Conservation (phyloP, 176 grass and related monocot genomes). For the Musa acuminata region DNA sequence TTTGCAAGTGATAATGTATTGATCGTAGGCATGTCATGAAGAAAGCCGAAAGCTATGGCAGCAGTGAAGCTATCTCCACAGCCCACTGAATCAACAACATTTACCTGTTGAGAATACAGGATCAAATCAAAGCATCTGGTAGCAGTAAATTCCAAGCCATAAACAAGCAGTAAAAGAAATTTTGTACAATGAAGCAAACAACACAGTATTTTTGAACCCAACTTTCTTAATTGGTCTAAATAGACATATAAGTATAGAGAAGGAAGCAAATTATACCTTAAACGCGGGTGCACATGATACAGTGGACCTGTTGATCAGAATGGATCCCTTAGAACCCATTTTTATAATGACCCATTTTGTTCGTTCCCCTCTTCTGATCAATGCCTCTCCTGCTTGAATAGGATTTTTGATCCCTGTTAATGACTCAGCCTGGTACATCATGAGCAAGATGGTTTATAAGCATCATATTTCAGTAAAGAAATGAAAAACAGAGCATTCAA, state of each 20-base stretch:
- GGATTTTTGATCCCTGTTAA: slow-evolving; percentile 57
- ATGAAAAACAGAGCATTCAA: background rate
- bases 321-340: slow-evolving; percentile 84
- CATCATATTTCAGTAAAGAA: background rate
- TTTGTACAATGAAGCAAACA: background rate
- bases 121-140: background rate
- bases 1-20: slow-evolving; percentile 73
- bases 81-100: slow-evolving; percentile 83
- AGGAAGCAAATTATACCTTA: slow-evolving; percentile 42
- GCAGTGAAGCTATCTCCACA: slow-evolving; percentile 94
- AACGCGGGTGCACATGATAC: slow-evolving; percentile 70
- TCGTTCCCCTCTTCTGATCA: slow-evolving; percentile 50
- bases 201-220: background rate
- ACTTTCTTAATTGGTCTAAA: background rate
- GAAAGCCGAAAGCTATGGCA: slow-evolving; percentile 85
- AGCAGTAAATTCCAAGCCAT: background rate
- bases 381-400: slow-evolving; percentile 67
- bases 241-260: background rate
- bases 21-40: slow-evolving; percentile 46
- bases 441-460: background rate
- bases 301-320: slow-evolving; percentile 42
- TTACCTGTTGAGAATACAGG: slow-evolving; percentile 40
- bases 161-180: background rate
- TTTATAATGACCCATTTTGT: slow-evolving; percentile 84
- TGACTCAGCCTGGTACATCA: slow-evolving; percentile 48